phyloP scores from a whole-genome alignment of 371 early-diverging fungal genomes.

The Lichtheimia ramosa region DNA sequence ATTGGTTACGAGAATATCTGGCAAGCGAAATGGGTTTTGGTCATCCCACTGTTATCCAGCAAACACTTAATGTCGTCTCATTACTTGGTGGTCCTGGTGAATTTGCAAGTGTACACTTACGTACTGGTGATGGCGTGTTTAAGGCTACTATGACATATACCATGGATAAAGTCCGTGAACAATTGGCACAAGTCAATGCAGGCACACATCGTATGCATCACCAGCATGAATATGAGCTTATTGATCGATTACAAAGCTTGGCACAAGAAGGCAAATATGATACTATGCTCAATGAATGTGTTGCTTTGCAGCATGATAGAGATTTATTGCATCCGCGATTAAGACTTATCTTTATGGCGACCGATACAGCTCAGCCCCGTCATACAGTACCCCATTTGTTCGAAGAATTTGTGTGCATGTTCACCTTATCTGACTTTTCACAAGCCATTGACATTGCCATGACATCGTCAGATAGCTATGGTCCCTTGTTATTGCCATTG shows the following conservation, averaged over 20 bases:
- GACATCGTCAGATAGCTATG: conserved; percentile 2
- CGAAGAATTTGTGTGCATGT: conserved; percentile 51
- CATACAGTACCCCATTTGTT: conserved; percentile 30
- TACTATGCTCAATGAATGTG: conserved; percentile 1
- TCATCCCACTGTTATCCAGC: conserved; percentile 35
- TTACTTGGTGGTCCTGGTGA: conserved; percentile 41
- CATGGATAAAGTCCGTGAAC: conserved; percentile 21
- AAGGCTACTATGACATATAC: conserved; percentile 27
- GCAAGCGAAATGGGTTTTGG: conserved; percentile 27
- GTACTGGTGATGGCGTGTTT: conserved; percentile 52
- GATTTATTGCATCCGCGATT: conserved; percentile 22
- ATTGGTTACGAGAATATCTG: conserved; percentile 23
- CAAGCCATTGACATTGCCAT: conserved; percentile 28
- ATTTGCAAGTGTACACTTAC: conserved; percentile 48
- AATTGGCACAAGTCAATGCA: conserved; percentile 16
- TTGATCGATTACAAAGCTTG: background rate
- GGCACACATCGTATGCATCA: conserved; percentile 4
- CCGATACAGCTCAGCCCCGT: conserved; percentile 55
- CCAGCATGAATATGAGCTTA: conserved; percentile 1
- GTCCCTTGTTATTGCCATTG: conserved; percentile 28
- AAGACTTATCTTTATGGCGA: conserved; percentile 56
- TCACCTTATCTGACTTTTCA: conserved; percentile 54
- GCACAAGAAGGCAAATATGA: background rate
- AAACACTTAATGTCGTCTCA: conserved; percentile 23
- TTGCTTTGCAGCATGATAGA: conserved; percentile 2